Percentiles rank a stretch among this genome's conserved stretches.
Evolutionary conservation across 2,329 filamentous ascomycete species (phyloP).

Genomic region (Fusarium sp.): DNA sequence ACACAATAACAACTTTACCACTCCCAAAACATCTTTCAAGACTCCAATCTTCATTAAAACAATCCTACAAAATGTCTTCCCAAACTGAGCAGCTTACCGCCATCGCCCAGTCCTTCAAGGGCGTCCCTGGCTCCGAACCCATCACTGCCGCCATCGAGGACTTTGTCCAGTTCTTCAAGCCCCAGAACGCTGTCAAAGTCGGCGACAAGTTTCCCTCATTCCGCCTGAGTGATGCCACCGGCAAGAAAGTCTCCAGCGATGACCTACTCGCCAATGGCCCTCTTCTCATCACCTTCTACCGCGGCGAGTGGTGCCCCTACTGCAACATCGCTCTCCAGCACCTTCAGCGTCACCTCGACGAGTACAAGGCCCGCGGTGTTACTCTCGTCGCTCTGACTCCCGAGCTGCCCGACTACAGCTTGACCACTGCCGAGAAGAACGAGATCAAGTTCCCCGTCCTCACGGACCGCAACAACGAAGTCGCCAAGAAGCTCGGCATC

Average conservation of each 20-base stretch:
- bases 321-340: constrained; percentile 54
- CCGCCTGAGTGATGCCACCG: constrained; percentile 47
- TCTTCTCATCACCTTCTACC: constrained; percentile 58
- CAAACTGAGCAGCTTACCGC: constrained; percentile 6
- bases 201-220: constrained; percentile 50
- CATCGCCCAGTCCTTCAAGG: constrained; percentile 6
- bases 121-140: not conserved
- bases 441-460: constrained; percentile 53
- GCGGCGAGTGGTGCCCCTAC: constrained; percentile 58
- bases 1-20: not conserved
- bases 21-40: not conserved
- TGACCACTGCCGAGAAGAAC: constrained; percentile 53
- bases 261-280: constrained; percentile 46
- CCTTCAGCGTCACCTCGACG: constrained; percentile 49
- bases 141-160: constrained; percentile 5
- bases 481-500: constrained; percentile 51
- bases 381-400: constrained; percentile 55
- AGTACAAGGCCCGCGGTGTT: constrained; percentile 51
- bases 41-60: not conserved
- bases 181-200: constrained; percentile 43
- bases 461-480: constrained; percentile 50
- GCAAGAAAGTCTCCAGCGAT: constrained; percentile 45
- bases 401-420: constrained; percentile 51
- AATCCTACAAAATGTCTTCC: constrained; percentile 2
- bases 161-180: constrained; percentile 36